Percentiles rank a stretch among this genome's conserved stretches.
Conservation (phyloP, 768 basidiomycete genomes). For the Dictyophora rubrovolvata region DNA sequence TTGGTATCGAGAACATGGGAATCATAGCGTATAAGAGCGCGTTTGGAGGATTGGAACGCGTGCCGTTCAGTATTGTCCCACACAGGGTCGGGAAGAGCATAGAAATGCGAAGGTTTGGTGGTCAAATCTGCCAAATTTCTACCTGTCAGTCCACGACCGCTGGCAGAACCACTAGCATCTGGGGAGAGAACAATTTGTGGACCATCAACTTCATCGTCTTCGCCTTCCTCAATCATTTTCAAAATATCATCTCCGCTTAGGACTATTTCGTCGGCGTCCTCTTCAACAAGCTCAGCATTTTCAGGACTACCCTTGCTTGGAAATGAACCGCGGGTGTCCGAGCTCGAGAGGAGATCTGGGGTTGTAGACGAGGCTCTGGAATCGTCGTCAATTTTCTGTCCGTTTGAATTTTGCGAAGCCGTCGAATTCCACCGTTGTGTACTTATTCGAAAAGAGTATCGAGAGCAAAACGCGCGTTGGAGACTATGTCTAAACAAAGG, state of each 20-base stretch:
- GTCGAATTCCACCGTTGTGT: neutral
- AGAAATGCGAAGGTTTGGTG: neutral
- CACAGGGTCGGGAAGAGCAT: constrained; percentile 5
- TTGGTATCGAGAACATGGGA: constrained; percentile 2
- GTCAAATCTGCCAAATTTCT: neutral
- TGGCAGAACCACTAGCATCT: neutral
- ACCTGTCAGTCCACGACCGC: neutral
- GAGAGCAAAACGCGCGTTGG: neutral
- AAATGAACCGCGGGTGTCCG: neutral
- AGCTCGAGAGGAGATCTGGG: neutral
- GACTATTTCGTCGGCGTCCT: neutral
- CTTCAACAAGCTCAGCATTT: neutral
- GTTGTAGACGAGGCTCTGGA: neutral
- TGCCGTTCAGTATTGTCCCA: constrained; percentile 3
- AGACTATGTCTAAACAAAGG: neutral
- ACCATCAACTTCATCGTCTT: neutral
- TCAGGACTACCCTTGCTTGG: neutral
- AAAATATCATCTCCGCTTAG: neutral
- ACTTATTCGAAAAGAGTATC: neutral
- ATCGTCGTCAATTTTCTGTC: neutral
- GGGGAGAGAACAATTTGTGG: neutral
- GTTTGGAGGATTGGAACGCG: neutral
- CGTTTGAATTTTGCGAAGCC: neutral
- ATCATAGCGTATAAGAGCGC: neutral
- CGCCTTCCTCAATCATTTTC: neutral